phyloP scores from a whole-genome alignment of 257 asterid species.

The Salvia hispanica region DNA sequence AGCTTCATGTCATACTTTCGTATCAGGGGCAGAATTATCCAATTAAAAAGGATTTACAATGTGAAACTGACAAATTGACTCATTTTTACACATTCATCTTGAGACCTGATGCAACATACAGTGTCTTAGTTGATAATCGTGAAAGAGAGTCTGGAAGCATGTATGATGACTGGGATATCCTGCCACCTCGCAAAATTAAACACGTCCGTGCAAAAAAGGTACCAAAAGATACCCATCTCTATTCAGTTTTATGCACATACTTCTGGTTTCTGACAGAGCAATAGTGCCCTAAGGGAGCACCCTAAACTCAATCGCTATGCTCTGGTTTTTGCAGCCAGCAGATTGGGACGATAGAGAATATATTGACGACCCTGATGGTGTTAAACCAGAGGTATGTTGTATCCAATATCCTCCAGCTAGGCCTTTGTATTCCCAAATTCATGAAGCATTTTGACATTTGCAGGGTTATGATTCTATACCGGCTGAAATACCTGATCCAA shows the following conservation, averaged over 20 bases:
- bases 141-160: constrained; percentile 91
- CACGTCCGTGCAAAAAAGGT: constrained; percentile 77
- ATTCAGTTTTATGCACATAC: background rate
- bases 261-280: background rate
- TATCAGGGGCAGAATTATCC: constrained; percentile 91
- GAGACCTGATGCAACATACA: constrained; percentile 85
- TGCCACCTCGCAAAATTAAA: constrained; percentile 87
- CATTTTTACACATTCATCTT: constrained; percentile 91
- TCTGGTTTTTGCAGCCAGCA: constrained; percentile 22
- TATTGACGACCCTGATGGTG: constrained; percentile 19
- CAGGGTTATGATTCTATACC: constrained; percentile 29
- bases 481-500: constrained; percentile 29
- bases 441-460: constrained; percentile 5
- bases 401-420: constrained; percentile 1
- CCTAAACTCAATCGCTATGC: background rate
- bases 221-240: background rate
- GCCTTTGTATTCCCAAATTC: background rate
- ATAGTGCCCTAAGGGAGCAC: background rate
- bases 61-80: constrained; percentile 90
- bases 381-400: constrained; percentile 20
- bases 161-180: constrained; percentile 90
- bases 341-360: constrained; percentile 19
- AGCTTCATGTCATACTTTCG: constrained; percentile 76
- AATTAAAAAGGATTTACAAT: constrained; percentile 83
- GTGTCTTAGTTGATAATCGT: constrained; percentile 77